These are phyloP conservation scores for Metarhizium anisopliae DNA, from an alignment of 2,329 filamentous ascomycete species.

Conservation along the genomic window DNA sequence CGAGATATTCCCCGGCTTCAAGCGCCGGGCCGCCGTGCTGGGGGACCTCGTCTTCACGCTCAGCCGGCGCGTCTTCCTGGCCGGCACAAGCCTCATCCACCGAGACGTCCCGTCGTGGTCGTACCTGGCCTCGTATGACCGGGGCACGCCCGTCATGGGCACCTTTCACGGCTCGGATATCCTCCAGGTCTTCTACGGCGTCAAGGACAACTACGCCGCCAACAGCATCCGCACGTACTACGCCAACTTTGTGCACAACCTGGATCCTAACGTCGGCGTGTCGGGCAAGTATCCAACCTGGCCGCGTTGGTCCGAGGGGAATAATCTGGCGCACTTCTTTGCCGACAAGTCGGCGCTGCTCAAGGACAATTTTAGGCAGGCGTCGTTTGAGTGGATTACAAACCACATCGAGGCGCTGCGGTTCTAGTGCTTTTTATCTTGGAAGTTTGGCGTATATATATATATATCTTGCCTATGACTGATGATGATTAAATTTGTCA, in stretches of 20 bases:
- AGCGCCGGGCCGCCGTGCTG: slow-evolving; percentile 49
- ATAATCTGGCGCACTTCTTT: not conserved
- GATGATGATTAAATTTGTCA: too few species aligned
- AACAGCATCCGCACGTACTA: slow-evolving; percentile 46
- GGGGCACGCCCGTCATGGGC: slow-evolving; percentile 51
- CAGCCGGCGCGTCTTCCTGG: slow-evolving; percentile 33
- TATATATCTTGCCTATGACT: too few species aligned
- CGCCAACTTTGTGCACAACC: slow-evolving; percentile 33
- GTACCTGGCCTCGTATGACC: slow-evolving; percentile 51
- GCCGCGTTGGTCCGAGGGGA: not conserved
- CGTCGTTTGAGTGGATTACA: not conserved
- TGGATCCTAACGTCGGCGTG: slow-evolving; percentile 4
- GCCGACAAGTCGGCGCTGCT: not conserved
- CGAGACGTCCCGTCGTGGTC: slow-evolving; percentile 46
- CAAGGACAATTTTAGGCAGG: not conserved
- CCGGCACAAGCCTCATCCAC: slow-evolving; percentile 26
- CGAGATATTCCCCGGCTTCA: slow-evolving; percentile 57
- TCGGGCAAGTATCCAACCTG: not conserved
- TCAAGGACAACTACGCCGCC: slow-evolving; percentile 38
- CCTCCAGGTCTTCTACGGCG: slow-evolving; percentile 44
- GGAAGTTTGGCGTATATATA: too few species aligned
- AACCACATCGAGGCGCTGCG: not conserved
- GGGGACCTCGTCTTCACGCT: slow-evolving; percentile 37
- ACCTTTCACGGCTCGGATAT: slow-evolving; percentile 55
- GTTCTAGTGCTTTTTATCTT: not conserved